Conservation (phyloP, 2,329 filamentous ascomycete genomes). For the Rhexocercosporidium sp. region DNA sequence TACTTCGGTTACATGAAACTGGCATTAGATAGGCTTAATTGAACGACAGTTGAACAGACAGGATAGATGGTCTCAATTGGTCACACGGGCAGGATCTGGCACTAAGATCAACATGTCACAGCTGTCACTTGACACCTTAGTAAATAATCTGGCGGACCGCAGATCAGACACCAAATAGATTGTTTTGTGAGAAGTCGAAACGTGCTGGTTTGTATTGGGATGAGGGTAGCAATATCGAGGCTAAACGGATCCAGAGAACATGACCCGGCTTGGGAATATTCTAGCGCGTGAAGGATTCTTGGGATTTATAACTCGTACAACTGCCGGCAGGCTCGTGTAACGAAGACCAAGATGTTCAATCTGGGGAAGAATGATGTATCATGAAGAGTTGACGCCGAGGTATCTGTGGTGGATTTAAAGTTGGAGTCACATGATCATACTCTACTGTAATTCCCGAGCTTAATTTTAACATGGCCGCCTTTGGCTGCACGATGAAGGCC, state of each 20-base stretch:
- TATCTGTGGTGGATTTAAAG: neutral
- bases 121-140: constrained; percentile 20
- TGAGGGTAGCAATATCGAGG: constrained; percentile 12
- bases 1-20: constrained; percentile 15
- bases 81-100: constrained; percentile 1
- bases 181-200: constrained; percentile 10
- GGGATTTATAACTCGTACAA: neutral
- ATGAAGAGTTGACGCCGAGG: neutral
- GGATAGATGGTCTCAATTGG: neutral
- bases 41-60: neutral
- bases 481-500: too few relatives aligned
- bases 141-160: constrained; percentile 19
- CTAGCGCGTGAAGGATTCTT: constrained; percentile 2
- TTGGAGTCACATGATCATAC: neutral
- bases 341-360: neutral
- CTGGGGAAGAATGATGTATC: neutral
- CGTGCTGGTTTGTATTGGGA: neutral
- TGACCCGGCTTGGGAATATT: neutral
- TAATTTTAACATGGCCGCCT: too few relatives aligned
- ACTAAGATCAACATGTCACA: constrained; percentile 6
- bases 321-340: constrained; percentile 1
- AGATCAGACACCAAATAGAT: constrained; percentile 19
- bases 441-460: neutral
- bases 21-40: constrained; percentile 10
- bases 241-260: constrained; percentile 10